Evolutionary conservation across 495 filamentous ascomycete species (phyloP), one percentile per base, ranked within the genome.

Genomic region (Opeltia flavorubescens): DNA sequence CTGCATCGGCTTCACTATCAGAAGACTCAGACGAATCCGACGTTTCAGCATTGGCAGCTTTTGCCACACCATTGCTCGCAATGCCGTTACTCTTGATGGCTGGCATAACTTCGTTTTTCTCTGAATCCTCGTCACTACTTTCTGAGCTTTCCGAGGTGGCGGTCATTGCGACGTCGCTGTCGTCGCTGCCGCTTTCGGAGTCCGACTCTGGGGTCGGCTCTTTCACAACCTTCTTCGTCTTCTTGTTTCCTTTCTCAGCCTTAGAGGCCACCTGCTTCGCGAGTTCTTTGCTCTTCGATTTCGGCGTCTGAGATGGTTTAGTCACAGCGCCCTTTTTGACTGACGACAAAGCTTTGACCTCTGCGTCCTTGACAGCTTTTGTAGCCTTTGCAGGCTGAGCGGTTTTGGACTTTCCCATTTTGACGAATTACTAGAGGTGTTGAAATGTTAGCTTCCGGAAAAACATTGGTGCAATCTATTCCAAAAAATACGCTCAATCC

Each of bases 381-480:
- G 52, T 44, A 49, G 49, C 60, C 61, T 68, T 68, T 44, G 54
- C 57, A 54, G 62, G 30, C 62, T 63, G 59, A 31, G 48, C 45
- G 43, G 61, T 57, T 62, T 74, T 75, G 44, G 69, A 66, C 62
- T 74, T 74, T 39, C 68, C 71, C 71, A 75, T 75, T 55, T 54
- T 65, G 59, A 58, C 33, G 23, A 3, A 34, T 38, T 28, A 25
- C n/a, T 36, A 15, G n/a, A 9, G 33, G 20, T n/a, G n/a, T 6
- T 0, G 1, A 17, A 36, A 17, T 36, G 20, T n/a, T 18, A 0
- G n/a, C 15, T 36, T n/a, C 34, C 12, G 20, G 34, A 7, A 18
- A 36, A n/a, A n/a, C n/a, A n/a, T n/a, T n/a, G n/a, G n/a, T n/a
- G n/a, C n/a, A n/a, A n/a, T n/a, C n/a, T n/a, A n/a, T n/a, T n/a